Conservation (phyloP, 2,329 filamentous ascomycete genomes). For the Grosmannia penicillata region DNA sequence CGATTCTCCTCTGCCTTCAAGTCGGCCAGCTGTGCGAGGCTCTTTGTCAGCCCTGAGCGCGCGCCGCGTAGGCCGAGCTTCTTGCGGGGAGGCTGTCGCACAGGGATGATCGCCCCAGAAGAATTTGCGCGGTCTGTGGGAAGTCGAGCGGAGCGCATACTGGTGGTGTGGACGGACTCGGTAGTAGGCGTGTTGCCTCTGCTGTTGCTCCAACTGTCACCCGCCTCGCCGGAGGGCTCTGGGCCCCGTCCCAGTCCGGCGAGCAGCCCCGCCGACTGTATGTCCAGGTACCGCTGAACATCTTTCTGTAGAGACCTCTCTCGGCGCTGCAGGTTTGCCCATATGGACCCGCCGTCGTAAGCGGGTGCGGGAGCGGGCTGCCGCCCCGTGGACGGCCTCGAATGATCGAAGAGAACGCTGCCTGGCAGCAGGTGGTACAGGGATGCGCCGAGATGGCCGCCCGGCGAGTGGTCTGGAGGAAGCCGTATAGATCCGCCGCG, state of each 20-base stretch:
- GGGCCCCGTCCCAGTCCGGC: slow-evolving; percentile 19
- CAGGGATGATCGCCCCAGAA: slow-evolving; percentile 40
- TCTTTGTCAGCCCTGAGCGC: slow-evolving; percentile 46
- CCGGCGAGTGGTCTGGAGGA: background rate
- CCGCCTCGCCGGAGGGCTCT: slow-evolving; percentile 20
- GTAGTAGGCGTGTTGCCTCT: slow-evolving; percentile 23
- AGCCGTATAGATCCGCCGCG: slow-evolving; percentile 1
- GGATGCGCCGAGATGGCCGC: slow-evolving; percentile 6
- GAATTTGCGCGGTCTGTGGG: slow-evolving; percentile 14
- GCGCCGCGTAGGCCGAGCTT: slow-evolving; percentile 45
- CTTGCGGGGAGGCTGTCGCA: slow-evolving; percentile 39
- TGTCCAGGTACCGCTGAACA: slow-evolving; percentile 32
- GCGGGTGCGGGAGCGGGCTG: slow-evolving; percentile 8
- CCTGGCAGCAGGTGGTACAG: slow-evolving; percentile 14
- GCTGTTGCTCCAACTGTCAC: slow-evolving; percentile 7
- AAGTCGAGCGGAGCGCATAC: slow-evolving; percentile 17
- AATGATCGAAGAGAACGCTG: slow-evolving; percentile 24
- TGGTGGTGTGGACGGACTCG: background rate
- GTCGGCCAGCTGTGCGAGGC: slow-evolving; percentile 47
- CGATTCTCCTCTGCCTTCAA: slow-evolving; percentile 56
- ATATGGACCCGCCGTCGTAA: slow-evolving; percentile 26
- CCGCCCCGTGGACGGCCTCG: background rate
- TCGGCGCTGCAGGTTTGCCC: slow-evolving; percentile 30
- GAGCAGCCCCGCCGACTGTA: slow-evolving; percentile 29
- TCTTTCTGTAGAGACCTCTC: slow-evolving; percentile 31